Conservation (phyloP, 768 basidiomycete species). For the Tylopilus balloui region DNA sequence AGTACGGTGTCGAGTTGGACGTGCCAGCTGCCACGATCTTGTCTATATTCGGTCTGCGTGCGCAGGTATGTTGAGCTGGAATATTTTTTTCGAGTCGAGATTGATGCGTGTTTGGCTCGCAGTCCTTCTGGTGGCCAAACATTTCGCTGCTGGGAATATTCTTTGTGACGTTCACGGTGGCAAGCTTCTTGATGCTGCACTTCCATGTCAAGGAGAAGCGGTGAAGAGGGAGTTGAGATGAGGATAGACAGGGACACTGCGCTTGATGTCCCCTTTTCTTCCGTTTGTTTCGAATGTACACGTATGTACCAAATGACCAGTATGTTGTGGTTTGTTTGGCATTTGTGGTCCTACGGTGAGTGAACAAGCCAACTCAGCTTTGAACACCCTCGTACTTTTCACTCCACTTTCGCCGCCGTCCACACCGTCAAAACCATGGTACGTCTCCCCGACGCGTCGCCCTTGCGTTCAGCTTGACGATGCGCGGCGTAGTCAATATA, state of each 20-base stretch:
- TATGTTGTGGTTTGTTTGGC: constrained; percentile 22
- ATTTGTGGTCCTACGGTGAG: constrained; percentile 4
- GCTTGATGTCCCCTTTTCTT: background rate
- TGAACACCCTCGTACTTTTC: constrained; percentile 8
- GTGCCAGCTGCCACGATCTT: constrained; percentile 95
- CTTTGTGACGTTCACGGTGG: constrained; percentile 73
- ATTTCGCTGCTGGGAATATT: constrained; percentile 81
- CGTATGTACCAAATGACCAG: background rate
- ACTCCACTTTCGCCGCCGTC: background rate
- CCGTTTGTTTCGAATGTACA: background rate
- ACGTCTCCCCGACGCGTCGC: constrained; percentile 15
- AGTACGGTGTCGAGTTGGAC: constrained; percentile 97
- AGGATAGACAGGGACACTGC: background rate
- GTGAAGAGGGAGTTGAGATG: constrained; percentile 13
- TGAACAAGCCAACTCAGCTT: background rate
- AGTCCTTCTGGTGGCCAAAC: constrained; percentile 99
- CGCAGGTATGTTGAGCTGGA: constrained; percentile 53
- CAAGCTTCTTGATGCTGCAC: constrained; percentile 77
- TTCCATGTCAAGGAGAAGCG: constrained; percentile 81
- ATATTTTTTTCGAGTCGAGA: background rate
- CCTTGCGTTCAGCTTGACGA: constrained; percentile 1
- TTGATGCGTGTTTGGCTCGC: constrained; percentile 4
- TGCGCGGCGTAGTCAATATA: constrained; percentile 27
- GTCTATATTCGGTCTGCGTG: constrained; percentile 87
- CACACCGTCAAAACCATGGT: constrained; percentile 22